phyloP scores from a whole-genome alignment of 805 yeast species.

The Phaffomyces thermotolerans region DNA sequence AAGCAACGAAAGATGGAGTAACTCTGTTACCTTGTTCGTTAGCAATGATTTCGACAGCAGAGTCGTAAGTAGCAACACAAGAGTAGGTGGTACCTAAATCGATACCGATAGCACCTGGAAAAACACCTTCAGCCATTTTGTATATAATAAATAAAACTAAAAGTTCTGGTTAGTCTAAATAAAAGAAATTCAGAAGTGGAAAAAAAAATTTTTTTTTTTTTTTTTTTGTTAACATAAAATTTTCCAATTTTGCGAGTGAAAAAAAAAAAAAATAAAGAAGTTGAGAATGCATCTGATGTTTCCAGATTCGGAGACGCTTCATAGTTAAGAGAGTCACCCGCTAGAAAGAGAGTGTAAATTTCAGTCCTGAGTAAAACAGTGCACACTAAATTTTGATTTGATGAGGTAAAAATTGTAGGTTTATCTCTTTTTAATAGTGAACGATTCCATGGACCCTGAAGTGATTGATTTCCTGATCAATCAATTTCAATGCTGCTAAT shows the following conservation, averaged over 20 bases:
- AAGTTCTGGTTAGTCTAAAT: conserved; percentile 2
- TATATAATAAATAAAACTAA: conserved; percentile 8
- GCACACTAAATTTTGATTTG: background rate
- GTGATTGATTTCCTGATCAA: conserved; percentile 21
- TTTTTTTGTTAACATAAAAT: background rate
- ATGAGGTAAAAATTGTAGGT: background rate
- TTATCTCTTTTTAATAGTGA: conserved; percentile 2
- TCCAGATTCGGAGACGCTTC: conserved; percentile 5
- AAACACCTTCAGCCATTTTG: conserved; percentile 94
- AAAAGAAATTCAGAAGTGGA: conserved; percentile 6
- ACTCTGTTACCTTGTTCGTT: conserved; percentile 84
- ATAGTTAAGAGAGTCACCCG: conserved; percentile 14
- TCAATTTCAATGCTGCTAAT: conserved; percentile 20
- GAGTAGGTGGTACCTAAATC: conserved; percentile 89
- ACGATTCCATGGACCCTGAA: conserved; percentile 11
- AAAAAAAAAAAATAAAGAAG: conserved; percentile 6
- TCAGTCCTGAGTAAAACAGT: conserved; percentile 8
- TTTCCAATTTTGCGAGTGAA: conserved; percentile 19
- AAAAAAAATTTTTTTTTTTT: conserved; percentile 11
- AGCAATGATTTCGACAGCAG: conserved; percentile 73
- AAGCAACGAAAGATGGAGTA: conserved; percentile 76
- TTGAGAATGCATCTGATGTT: background rate
- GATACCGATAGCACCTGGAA: conserved; percentile 99
- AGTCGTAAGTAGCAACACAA: conserved; percentile 74
- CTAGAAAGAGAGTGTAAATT: conserved; percentile 14